These are phyloP conservation scores for Candida cerambycidarum DNA, from an alignment of 805 yeast species.

Conservation along the genomic window DNA sequence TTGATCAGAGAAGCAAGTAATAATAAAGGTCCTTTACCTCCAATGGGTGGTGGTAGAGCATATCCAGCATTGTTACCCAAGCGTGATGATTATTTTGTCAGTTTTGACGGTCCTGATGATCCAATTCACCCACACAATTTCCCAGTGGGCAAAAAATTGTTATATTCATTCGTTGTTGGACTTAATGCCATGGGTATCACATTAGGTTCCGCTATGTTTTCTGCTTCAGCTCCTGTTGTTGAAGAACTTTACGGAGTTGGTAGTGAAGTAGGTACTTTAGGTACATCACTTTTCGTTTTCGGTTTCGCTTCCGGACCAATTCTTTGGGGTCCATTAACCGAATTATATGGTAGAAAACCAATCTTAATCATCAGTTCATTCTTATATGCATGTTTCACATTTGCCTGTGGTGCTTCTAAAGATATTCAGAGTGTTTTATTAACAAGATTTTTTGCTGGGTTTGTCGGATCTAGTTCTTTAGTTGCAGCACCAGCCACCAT, in stretches of 20 bases:
- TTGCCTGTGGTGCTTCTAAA: slow-evolving; percentile 75
- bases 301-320: slow-evolving; percentile 95
- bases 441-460: slow-evolving; percentile 78
- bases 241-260: slow-evolving; percentile 56
- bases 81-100: slow-evolving; percentile 58
- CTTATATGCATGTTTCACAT: slow-evolving; percentile 39
- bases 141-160: slow-evolving; percentile 38
- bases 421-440: slow-evolving; percentile 75
- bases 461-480: slow-evolving; percentile 80
- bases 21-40: slow-evolving; percentile 31
- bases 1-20: slow-evolving; percentile 26
- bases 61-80: slow-evolving; percentile 64
- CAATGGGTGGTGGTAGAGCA: slow-evolving; percentile 66
- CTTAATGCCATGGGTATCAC: slow-evolving; percentile 46
- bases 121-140: slow-evolving; percentile 82
- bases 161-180: slow-evolving; percentile 27
- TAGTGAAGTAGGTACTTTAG: slow-evolving; percentile 66
- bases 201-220: slow-evolving; percentile 82
- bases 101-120: slow-evolving; percentile 76
- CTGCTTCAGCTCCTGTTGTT: slow-evolving; percentile 56
- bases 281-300: slow-evolving; percentile 77
- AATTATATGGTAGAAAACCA: slow-evolving; percentile 37
- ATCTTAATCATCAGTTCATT: slow-evolving; percentile 46
- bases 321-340: slow-evolving; percentile 57
- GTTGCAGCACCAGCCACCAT: slow-evolving; percentile 84